Base-by-base conservation (phyloP, 2,329 filamentous ascomycete genomes). In the Rasamsonia emersonii region DNA sequence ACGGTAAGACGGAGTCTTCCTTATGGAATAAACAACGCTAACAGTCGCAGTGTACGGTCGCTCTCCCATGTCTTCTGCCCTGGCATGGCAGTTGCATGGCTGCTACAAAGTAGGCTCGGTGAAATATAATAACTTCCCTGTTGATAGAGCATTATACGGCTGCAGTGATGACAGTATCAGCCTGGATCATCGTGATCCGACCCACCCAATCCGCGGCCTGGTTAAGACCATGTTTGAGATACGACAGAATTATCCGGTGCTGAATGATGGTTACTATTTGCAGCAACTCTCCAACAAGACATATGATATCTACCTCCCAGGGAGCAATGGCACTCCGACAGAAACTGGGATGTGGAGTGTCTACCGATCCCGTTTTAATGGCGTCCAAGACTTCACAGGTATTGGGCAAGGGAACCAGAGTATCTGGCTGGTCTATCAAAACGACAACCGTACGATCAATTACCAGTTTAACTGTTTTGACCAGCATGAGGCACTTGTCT, bases 1-100 rank as follows among this genome's bases (percentile, higher is more conserved):
- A 77, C 44, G 35, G 38, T 38, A 24, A 38, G 35, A 13, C 15
- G 4, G 5, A n/a, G 5, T 18, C 3, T 7, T n/a, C 10, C 6
- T 18, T 10, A 11, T 18, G 4, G 7, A 17, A n/a, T 18, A 21
- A 8, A 10, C 8, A 7, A 6, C 11, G 11, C 15, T 32, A 16
- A 38, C 24, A n/a, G 9, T 8, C 11, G 24, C 18, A 40, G 63
- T 77, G 24, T 77, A 71, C 44, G 73, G 73, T 16, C 66, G 73
- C 42, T 67, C 71, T 43, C 55, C 73, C 2, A 75, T 77, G 64
- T 64, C 67, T 8, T 65, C 70, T 5, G 59, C 70, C 3, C 60
- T 63, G 9, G 73, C 72, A 5, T 77, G 73, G 73, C 68, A 75
- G 42, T 60, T 65, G 30, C 73, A 77, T 43, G 73, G 73, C 7